These are phyloP conservation scores for Macrophomina phaseolina DNA, from an alignment of 2,329 filamentous ascomycete genomes.

Conservation along the genomic window DNA sequence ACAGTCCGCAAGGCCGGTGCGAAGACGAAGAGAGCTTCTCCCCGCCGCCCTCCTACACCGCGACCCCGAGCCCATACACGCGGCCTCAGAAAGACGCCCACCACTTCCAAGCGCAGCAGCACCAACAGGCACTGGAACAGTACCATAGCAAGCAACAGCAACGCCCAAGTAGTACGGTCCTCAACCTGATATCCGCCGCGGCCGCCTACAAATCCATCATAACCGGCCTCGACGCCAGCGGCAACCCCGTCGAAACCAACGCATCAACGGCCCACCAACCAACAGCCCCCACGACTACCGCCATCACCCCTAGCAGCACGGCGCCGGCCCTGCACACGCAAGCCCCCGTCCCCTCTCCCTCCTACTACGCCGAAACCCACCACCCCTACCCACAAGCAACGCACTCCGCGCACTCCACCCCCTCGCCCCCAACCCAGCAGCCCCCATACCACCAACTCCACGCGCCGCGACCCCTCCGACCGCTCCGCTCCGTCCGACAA, in stretches of 20 bases:
- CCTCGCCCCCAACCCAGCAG: not conserved
- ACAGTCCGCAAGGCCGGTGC: not conserved
- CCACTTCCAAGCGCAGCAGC: not conserved
- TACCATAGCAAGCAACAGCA: not conserved
- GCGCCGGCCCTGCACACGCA: not conserved
- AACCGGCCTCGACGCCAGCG: not conserved
- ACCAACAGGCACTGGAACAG: not conserved
- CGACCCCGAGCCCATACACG: not conserved
- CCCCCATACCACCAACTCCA: not conserved
- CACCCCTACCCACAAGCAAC: not conserved
- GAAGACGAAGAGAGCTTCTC: not conserved
- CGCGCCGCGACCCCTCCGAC: not conserved
- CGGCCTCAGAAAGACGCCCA: not conserved
- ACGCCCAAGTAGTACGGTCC: not conserved
- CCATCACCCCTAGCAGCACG: not conserved
- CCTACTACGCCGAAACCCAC: not conserved
- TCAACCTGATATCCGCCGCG: not conserved
- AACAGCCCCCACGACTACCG: not conserved
- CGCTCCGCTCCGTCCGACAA: not conserved
- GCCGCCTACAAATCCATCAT: not conserved
- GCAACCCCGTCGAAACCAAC: not conserved
- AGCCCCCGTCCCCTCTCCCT: not conserved
- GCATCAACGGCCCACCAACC: not conserved
- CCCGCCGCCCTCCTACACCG: constrained; percentile 1
- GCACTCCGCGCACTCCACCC: not conserved